phyloP scores from a whole-genome alignment of 164 flowering plant species.

The Tetracentron sinense region DNA sequence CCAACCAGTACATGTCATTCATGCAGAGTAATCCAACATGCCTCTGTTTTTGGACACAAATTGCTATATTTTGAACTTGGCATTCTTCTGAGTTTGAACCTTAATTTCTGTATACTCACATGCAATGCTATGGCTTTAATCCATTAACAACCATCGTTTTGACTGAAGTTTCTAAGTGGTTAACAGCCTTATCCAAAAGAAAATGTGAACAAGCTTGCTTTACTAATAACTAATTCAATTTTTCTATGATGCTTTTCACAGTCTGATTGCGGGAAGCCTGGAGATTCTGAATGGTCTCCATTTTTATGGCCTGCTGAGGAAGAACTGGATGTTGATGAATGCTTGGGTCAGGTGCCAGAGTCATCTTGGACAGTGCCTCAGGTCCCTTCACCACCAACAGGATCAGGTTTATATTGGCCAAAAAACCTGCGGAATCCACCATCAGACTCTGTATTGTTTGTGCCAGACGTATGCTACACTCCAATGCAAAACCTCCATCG shows the following conservation, averaged over 20 bases:
- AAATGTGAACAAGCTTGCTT: no score
- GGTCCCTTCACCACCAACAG: constrained; percentile 66
- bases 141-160: no score
- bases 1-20: no score
- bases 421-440: constrained; percentile 21
- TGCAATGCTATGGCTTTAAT: no score
- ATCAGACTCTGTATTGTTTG: constrained; percentile 42
- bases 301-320: constrained; percentile 38
- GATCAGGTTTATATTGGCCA: constrained; percentile 74
- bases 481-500: constrained; percentile 8
- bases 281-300: constrained; percentile 63
- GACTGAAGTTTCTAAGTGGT: no score
- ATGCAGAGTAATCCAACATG: no score
- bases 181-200: no score
- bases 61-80: no score
- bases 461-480: constrained; percentile 53
- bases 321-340: constrained; percentile 46
- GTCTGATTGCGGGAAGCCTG: constrained; percentile 65
- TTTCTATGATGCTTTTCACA: constrained; percentile 18
- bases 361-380: constrained; percentile 60
- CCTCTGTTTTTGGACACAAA: no score
- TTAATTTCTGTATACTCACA: no score
- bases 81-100: no score
- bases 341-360: constrained; percentile 60
- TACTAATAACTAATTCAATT: background rate